Base-by-base conservation (phyloP, 2,329 filamentous ascomycete genomes). In the Trichoderma semiorbis region DNA sequence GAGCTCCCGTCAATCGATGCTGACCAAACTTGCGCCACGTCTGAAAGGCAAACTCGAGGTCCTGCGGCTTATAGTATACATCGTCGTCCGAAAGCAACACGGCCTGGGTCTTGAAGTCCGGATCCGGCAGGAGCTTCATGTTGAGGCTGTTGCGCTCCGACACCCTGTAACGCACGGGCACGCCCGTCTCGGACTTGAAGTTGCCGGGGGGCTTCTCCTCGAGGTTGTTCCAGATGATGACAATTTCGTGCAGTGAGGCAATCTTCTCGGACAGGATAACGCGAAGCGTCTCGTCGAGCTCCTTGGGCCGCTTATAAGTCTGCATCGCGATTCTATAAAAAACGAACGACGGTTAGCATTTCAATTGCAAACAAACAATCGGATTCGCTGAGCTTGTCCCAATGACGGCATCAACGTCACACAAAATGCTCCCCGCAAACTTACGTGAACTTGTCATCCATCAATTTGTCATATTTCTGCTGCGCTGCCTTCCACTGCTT, bases 391-490 rank as follows among this genome's bases (percentile, higher is more conserved):
- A n/a, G 34, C 10, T 50, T 61, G 66, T 32, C 55, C 12, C 57
- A n/a, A 61, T 47, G 66, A 36, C 57, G 39, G 28, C 43, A 26
- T 47, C 53, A 36, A 26, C 18, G 58, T 65, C 14, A 28, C 30
- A 36, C 32, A 11, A 14, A 7, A 39, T 14, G n/a, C 30, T 39
- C 55, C 24, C 47, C 64, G 28, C 39, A 50, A 50, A 74, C 75
- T 32, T 69, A 78, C 76, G 77, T 78, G 72, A 78, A 78, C 74
- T 76, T 77, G 72, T 78, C 77, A 12, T 74, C 75, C 12, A 67
- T 68, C 50, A 75, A 26, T 6, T 80, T 86, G 67, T 86, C 83
- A 82, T 84, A 82, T 12, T 82, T 84, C 24, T 71, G 21, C 43
- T 43, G 36, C 14, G 72, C 0, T 77, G 34, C 57, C 30, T 67